These are phyloP conservation scores for Salix viminalis DNA, from an alignment of 345 rosid genomes.

Conservation along the genomic window DNA sequence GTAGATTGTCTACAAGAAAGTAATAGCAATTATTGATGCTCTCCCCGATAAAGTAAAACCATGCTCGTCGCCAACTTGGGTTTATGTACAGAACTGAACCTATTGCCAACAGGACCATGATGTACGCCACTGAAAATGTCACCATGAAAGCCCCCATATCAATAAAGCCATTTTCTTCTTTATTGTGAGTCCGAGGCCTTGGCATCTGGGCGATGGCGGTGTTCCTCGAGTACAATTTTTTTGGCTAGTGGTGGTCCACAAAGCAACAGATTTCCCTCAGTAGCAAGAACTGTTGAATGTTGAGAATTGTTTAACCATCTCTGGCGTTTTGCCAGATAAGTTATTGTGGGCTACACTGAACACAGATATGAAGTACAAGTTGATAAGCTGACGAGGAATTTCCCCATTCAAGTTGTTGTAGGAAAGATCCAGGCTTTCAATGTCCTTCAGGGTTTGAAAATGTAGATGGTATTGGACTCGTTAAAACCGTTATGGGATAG, in stretches of 20 bases:
- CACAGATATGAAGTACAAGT: background rate
- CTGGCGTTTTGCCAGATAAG: slow-evolving; percentile 22
- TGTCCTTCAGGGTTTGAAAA: slow-evolving; percentile 1
- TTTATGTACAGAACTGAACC: slow-evolving; percentile 2
- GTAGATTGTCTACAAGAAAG: no score
- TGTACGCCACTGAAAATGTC: background rate
- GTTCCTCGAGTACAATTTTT: background rate
- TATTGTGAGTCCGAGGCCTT: background rate
- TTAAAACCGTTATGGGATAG: background rate
- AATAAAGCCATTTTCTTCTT: background rate
- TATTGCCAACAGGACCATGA: background rate
- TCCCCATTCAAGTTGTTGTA: slow-evolving; percentile 5
- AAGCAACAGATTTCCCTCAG: slow-evolving; percentile 17
- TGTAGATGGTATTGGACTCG: background rate
- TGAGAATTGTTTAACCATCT: slow-evolving; percentile 10
- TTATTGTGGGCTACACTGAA: slow-evolving; percentile 37
- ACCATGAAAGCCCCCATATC: slow-evolving; percentile 1
- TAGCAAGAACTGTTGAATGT: slow-evolving; percentile 18
- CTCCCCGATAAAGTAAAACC: no score
- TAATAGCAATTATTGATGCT: no score
- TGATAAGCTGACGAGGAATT: background rate
- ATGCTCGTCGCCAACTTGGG: background rate
- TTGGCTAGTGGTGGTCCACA: slow-evolving; percentile 24
- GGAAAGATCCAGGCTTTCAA: slow-evolving; percentile 24
- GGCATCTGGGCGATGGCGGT: background rate